Conservation (phyloP, 257 asterid species). For the Anisodus tanguticus region DNA sequence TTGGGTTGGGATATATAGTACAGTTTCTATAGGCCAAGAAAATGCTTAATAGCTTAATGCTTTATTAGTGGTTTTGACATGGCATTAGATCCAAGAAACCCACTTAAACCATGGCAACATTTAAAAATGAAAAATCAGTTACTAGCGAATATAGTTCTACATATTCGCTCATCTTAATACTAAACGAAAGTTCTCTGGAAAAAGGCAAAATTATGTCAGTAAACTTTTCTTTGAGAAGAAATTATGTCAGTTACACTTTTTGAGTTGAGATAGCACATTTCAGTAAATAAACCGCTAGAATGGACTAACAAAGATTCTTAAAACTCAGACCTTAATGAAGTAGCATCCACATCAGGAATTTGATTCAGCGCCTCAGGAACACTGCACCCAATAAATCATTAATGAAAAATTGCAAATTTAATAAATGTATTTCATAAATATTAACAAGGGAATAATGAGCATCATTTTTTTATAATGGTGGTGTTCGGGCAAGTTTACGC, state of each 20-base stretch:
- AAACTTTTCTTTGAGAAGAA: not conserved
- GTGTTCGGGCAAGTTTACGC: not conserved
- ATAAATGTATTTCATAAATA: not conserved
- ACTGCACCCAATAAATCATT: conserved; percentile 40
- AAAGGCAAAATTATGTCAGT: not conserved
- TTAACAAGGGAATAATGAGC: not conserved
- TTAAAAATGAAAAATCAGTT: not conserved
- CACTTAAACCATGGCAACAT: not conserved
- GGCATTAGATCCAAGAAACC: not conserved
- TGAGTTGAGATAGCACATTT: conserved; percentile 4
- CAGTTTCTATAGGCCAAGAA: not conserved
- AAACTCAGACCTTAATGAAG: conserved; percentile 57
- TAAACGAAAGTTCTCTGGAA: not conserved
- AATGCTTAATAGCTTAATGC: not conserved
- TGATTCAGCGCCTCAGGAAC: conserved; percentile 55
- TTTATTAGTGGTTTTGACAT: not conserved
- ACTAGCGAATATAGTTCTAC: conserved; percentile 16
- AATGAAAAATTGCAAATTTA: conserved; percentile 7
- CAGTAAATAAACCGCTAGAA: not conserved
- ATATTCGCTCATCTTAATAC: not conserved
- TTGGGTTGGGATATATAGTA: not conserved
- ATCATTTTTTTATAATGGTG: not conserved
- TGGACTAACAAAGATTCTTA: not conserved
- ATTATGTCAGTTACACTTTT: not conserved
- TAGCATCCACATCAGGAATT: conserved; percentile 49